A percentile compares a stretch with the other conserved stretches of the same genome.
Evolutionary conservation across 2,329 filamentous ascomycete genomes (phyloP).

Genomic region (Pyricularia pennisetigena): DNA sequence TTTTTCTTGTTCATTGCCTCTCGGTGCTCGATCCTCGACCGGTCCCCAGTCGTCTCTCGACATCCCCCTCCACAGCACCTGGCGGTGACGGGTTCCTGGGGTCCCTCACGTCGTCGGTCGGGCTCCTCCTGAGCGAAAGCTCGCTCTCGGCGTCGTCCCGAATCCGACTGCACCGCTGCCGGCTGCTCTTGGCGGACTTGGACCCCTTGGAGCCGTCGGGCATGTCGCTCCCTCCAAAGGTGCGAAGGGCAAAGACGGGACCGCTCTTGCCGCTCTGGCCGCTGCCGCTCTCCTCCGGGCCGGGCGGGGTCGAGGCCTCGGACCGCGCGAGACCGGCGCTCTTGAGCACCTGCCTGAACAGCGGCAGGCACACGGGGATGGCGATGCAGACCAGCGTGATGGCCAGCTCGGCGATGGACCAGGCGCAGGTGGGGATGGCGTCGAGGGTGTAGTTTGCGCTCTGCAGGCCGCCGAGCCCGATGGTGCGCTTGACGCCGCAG

Average conservation of each 20-base stretch:
- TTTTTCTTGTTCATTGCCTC: too few relatives aligned
- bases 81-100: background rate
- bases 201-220: too few relatives aligned
- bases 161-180: background rate
- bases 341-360: background rate
- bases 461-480: background rate
- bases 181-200: background rate
- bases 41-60: background rate
- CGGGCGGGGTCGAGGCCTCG: background rate
- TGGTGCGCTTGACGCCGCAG: slow-evolving; percentile 18
- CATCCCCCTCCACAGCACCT: background rate
- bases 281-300: background rate
- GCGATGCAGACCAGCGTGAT: slow-evolving; percentile 6
- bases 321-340: too few relatives aligned
- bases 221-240: slow-evolving; percentile 2
- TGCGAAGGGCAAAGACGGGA: background rate
- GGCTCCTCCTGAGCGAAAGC: background rate
- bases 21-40: too few relatives aligned
- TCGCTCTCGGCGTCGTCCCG: background rate
- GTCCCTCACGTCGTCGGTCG: background rate
- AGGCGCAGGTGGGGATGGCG: slow-evolving; percentile 7
- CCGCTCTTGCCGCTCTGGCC: background rate
- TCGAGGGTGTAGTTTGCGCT: slow-evolving; percentile 3
- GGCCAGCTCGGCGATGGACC: slow-evolving; percentile 9
- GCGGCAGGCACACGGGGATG: slow-evolving; percentile 7